phyloP scores from a whole-genome alignment of 1,284 basidiomycete genomes.

The Phlebopus sp. region DNA sequence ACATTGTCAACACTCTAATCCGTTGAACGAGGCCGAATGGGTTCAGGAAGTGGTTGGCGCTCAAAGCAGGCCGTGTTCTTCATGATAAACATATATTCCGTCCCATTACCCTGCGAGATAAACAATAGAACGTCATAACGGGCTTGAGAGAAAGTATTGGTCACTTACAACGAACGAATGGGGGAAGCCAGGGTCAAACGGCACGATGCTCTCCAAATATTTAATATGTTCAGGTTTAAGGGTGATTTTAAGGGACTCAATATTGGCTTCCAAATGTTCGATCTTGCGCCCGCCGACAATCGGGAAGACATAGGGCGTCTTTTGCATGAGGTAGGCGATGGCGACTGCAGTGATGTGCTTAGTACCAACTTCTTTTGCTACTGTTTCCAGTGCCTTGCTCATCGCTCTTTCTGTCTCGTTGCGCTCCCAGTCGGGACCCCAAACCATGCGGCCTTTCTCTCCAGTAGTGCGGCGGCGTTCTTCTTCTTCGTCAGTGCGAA shows the following conservation, averaged over 20 bases:
- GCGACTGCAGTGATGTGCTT: conserved; percentile 32
- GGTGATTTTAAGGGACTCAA: conserved; percentile 42
- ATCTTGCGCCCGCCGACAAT: conserved; percentile 48
- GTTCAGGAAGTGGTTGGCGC: conserved; percentile 3
- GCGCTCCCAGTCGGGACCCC: conserved; percentile 19
- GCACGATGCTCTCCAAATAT: conserved; percentile 36
- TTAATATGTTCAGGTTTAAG: conserved; percentile 43
- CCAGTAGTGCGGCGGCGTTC: conserved; percentile 13
- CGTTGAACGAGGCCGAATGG: too few species aligned
- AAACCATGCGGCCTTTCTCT: conserved; percentile 18
- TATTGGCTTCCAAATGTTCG: conserved; percentile 43
- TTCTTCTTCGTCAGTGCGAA: conserved; percentile 28
- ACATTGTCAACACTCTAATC: too few species aligned
- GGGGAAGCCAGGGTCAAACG: conserved; percentile 44
- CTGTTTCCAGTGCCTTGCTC: conserved; percentile 23
- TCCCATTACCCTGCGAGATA: conserved; percentile 20
- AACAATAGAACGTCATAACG: neutral
- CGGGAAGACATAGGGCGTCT: conserved; percentile 46
- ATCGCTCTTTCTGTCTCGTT: conserved; percentile 26
- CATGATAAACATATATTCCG: conserved; percentile 8
- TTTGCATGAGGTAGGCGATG: conserved; percentile 46
- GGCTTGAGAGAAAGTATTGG: neutral
- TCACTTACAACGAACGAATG: conserved; percentile 34
- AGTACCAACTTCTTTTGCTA: conserved; percentile 21
- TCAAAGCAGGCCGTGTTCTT: conserved; percentile 18